A percentile compares a stretch with the other conserved stretches of the same genome.
Conservation (phyloP, 2,329 filamentous ascomycete genomes). For the Alternaria ethzedia region DNA sequence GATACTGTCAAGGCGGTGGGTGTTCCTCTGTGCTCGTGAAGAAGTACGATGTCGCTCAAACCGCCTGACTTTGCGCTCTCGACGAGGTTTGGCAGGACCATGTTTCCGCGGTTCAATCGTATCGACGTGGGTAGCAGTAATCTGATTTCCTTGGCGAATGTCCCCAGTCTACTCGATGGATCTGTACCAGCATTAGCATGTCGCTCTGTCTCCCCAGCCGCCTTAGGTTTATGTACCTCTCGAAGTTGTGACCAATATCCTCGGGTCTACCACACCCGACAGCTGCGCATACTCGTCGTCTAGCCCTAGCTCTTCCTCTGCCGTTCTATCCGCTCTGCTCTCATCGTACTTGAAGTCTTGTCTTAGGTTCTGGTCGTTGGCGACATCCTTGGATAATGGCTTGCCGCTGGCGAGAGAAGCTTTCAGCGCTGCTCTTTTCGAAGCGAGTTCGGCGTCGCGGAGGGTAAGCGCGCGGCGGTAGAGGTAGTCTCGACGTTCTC, state of each 20-base stretch:
- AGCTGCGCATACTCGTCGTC: slow-evolving; percentile 92
- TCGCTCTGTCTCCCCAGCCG: accelerated
- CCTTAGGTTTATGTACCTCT: slow-evolving; percentile 60
- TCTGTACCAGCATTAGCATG: background rate
- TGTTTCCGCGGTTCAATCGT: slow-evolving; percentile 87
- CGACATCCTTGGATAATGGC: slow-evolving; percentile 79
- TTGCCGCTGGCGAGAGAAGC: slow-evolving; percentile 88
- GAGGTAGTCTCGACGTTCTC: slow-evolving; percentile 84
- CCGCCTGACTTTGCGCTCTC: slow-evolving; percentile 79
- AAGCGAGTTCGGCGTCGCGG: slow-evolving; percentile 86
- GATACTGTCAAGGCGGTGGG: slow-evolving; percentile 88
- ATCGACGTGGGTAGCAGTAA: slow-evolving; percentile 84
- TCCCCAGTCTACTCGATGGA: slow-evolving; percentile 65
- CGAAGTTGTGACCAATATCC: slow-evolving; percentile 88
- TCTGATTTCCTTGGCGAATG: slow-evolving; percentile 91
- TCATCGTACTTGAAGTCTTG: slow-evolving; percentile 96
- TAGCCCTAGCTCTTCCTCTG: slow-evolving; percentile 73
- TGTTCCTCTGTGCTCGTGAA: slow-evolving; percentile 84
- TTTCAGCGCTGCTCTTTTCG: slow-evolving; percentile 87
- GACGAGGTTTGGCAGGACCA: slow-evolving; percentile 85
- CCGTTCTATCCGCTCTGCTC: slow-evolving; percentile 70
- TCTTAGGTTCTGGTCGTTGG: slow-evolving; percentile 82
- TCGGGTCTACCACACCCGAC: slow-evolving; percentile 88
- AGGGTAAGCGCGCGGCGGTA: slow-evolving; percentile 76
- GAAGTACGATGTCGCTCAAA: slow-evolving; percentile 76